Conservation (phyloP, 768 basidiomycete genomes). For the Collybia sordida region DNA sequence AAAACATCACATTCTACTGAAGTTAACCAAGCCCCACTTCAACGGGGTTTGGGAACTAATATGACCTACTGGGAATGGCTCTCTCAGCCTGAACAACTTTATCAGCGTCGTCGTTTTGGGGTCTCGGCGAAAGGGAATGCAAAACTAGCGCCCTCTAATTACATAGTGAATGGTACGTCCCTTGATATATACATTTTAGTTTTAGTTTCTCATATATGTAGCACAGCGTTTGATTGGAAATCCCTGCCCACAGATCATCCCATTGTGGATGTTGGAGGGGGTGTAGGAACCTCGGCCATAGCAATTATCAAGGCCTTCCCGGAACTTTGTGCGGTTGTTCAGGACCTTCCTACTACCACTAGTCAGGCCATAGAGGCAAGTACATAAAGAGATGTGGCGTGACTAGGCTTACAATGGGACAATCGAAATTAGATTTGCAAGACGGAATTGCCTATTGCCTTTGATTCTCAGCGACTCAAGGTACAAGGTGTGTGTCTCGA, state of each 20-base stretch:
- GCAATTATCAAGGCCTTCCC: constrained; percentile 26
- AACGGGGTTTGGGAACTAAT: no score
- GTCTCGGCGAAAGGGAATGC: no score
- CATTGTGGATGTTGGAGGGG: constrained; percentile 36
- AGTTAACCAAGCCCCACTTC: no score
- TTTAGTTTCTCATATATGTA: background rate
- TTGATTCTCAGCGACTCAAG: background rate
- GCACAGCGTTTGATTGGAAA: constrained; percentile 21
- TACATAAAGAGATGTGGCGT: constrained; percentile 1
- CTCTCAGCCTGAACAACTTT: no score
- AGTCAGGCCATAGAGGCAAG: constrained; percentile 13
- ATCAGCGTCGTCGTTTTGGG: no score
- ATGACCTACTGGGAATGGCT: no score
- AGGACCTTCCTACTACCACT: constrained; percentile 26
- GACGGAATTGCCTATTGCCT: constrained; percentile 2
- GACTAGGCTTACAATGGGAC: no score
- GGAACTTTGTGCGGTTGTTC: constrained; percentile 29
- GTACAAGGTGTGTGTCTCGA: constrained; percentile 5
- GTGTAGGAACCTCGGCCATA: constrained; percentile 28
- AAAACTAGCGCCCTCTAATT: no score
- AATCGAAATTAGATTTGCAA: background rate
- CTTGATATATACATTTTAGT: no score
- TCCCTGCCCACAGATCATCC: constrained; percentile 9
- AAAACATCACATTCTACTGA: no score
- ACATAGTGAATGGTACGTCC: no score